Base-by-base conservation (phyloP, 2,329 filamentous ascomycete genomes). In the Cladosporium phlei region DNA sequence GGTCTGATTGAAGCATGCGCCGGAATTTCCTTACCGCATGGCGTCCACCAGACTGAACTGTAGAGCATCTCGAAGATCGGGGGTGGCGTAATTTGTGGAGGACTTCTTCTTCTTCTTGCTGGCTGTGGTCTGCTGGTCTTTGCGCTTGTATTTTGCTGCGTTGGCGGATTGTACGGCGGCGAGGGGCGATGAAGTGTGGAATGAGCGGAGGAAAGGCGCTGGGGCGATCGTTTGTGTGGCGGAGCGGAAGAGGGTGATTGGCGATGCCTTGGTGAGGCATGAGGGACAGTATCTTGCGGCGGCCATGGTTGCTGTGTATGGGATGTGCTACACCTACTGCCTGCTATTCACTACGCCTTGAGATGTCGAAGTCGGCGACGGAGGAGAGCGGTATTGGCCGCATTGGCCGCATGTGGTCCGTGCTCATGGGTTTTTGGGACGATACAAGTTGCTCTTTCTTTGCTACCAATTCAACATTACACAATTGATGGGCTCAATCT, bases 21-120 rank as follows among this genome's bases (percentile, higher is more conserved):
- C 16, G 39, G 19, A 47, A 40, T 19, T 42, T n/a, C 20, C 51
- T 24, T 62, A 88, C 88, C 90, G 81, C 81, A 98, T 93, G 12
- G 93, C 94, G 72, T 98, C 93, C 56, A 88, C 85, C 24, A 98
- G 75, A 1, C 88, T 80, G 62, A 85, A 95, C 60, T 86, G 83
- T 27, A 88, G 75, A 33, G 81, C 78, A 54, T 80, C 72, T 52
- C 78, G 78, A 53, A 91, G 66, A 52, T 82, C 74, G 52, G 76
- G 75, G 49, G 76, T 73, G 54, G 81, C 77, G 64, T 82, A 89
- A 24, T 80, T 77, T 53, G 78, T 80, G 52, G 78, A 80, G 9
- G 78, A 74, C 69, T 87, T 88, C 61, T 80, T 77, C 43, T 75
- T 69, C 58, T 76, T 72, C 67, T 76, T 82, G 66, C 76, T 78